These are phyloP conservation scores for Hypoxylon sp. DNA, from an alignment of 2,329 filamentous ascomycete genomes.

Conservation along the genomic window DNA sequence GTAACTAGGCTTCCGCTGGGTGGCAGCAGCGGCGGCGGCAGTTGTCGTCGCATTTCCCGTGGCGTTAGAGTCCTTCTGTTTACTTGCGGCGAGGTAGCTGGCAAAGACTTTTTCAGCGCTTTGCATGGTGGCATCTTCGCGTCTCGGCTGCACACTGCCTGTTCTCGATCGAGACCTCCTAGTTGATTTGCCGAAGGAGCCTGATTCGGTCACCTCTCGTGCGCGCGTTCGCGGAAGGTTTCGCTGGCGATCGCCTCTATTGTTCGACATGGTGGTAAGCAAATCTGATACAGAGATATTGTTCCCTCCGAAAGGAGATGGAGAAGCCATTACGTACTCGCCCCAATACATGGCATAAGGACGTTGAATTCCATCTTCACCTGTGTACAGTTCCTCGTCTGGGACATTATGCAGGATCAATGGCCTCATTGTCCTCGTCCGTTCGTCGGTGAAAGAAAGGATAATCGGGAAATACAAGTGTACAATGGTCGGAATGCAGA, in stretches of 20 bases:
- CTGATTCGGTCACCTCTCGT: constrained; percentile 71
- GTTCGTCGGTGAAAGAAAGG: constrained; percentile 14
- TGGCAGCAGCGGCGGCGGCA: constrained; percentile 18
- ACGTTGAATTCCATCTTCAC: constrained; percentile 75
- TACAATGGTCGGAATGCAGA: constrained; percentile 19
- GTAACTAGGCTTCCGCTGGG: constrained; percentile 57
- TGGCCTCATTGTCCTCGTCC: constrained; percentile 68
- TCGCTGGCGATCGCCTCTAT: constrained; percentile 68
- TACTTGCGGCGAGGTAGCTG: constrained; percentile 67
- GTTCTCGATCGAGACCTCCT: constrained; percentile 74
- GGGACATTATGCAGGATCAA: constrained; percentile 78
- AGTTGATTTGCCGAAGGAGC: constrained; percentile 77
- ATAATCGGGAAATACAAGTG: constrained; percentile 1
- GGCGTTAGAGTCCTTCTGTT: constrained; percentile 56
- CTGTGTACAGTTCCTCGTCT: constrained; percentile 76
- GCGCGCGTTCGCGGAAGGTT: constrained; percentile 63
- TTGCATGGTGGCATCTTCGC: constrained; percentile 73
- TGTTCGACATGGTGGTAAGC: constrained; percentile 41
- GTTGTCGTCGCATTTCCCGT: constrained; percentile 41
- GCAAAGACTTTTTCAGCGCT: constrained; percentile 75
- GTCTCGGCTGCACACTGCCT: constrained; percentile 68
- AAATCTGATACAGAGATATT: constrained; percentile 6
- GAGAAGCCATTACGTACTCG: constrained; percentile 63
- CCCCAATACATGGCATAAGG: constrained; percentile 78
- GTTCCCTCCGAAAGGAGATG: constrained; percentile 2